These are phyloP conservation scores for Eremochloa ophiuroides DNA, from an alignment of 176 grass and related monocot genomes.

Conservation along the genomic window DNA sequence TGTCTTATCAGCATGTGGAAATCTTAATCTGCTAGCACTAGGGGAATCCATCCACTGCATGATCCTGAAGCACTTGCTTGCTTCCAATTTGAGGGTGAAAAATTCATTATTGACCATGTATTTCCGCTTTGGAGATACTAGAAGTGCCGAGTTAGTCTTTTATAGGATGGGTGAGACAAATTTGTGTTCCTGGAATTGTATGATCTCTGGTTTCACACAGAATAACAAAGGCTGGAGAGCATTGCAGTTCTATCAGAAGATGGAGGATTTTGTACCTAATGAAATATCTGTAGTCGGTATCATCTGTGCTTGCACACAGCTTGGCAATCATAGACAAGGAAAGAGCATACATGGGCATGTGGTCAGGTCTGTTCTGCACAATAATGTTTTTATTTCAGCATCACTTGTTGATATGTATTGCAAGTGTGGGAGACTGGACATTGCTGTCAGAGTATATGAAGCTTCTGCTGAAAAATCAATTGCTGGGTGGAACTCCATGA, in stretches of 20 bases:
- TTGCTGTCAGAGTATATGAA: slow-evolving; percentile 49
- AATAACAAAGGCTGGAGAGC: slow-evolving; percentile 56
- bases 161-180: slow-evolving; percentile 42
- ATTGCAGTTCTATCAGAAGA: slow-evolving; percentile 59
- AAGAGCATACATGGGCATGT: slow-evolving; percentile 65
- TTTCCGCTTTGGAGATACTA: slow-evolving; percentile 56
- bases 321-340: slow-evolving; percentile 48
- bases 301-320: slow-evolving; percentile 66
- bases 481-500: slow-evolving; percentile 95
- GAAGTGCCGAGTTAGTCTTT: slow-evolving; percentile 55
- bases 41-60: slow-evolving; percentile 60
- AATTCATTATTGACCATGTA: slow-evolving; percentile 81
- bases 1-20: slow-evolving; percentile 63
- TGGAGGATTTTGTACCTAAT: slow-evolving; percentile 43
- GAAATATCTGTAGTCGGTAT: slow-evolving; percentile 59
- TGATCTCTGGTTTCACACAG: slow-evolving; percentile 65
- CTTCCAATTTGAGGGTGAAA: slow-evolving; percentile 49
- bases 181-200: slow-evolving; percentile 80
- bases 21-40: slow-evolving; percentile 36
- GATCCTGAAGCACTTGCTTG: slow-evolving; percentile 43
- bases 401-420: slow-evolving; percentile 89
- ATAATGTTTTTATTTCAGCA: slow-evolving; percentile 60
- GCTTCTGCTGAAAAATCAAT: slow-evolving; percentile 50
- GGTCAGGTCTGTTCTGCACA: slow-evolving; percentile 47
- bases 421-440: slow-evolving; percentile 70